Base-by-base conservation (phyloP, 2,329 filamentous ascomycete genomes). In the Pseudogymnoascus sp. region DNA sequence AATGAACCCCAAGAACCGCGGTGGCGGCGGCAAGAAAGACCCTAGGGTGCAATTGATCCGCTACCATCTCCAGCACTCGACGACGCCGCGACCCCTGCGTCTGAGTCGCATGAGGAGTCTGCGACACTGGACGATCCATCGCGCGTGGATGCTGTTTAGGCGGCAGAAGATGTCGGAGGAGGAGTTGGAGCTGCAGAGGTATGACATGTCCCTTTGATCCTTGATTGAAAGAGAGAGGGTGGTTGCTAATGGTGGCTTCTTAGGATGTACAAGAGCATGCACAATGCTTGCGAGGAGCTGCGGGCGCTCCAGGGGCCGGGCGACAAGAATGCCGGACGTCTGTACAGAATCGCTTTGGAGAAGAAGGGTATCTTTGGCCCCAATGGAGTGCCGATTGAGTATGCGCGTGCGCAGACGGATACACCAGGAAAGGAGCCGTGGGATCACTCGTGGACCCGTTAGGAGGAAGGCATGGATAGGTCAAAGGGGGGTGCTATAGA, bases 101-200 rank as follows among this genome's bases (percentile, higher is more conserved):
- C 93, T 97, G 84, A 91, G 86, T 42, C 91, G 93, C 70, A 89
- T 89, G 76, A 88, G 95, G 63, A 84, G 87, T 76, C 86, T 99
- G 67, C 90, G 95, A 56, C 95, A 99, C 82, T 99, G 95, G 95
- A 97, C 95, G 61, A 97, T 99, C 76, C 93, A 97, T 81, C 92
- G 95, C 70, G 93, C 93, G 21, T 97, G 93, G 91, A 83, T 90
- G 71, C 82, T 97, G 31, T 89, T 89, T 78, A 86, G 88, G 70
- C 83, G 87, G 69, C 84, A 89, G 73, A 82, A 87, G 70, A 86
- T 87, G 59, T 80, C 83, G 67, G 78, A 79, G 37, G 82, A 86
- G 61, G 82, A 90, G 73, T 78, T 82, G 62, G 90, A 93, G 74
- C 82, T 97, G 56, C 85, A 91, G 78, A 82, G 90, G 44, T 85